A percentile compares a stretch with the other conserved stretches of the same genome.
Conservation (phyloP, 129 eudicot species). For the Arctium minus region DNA sequence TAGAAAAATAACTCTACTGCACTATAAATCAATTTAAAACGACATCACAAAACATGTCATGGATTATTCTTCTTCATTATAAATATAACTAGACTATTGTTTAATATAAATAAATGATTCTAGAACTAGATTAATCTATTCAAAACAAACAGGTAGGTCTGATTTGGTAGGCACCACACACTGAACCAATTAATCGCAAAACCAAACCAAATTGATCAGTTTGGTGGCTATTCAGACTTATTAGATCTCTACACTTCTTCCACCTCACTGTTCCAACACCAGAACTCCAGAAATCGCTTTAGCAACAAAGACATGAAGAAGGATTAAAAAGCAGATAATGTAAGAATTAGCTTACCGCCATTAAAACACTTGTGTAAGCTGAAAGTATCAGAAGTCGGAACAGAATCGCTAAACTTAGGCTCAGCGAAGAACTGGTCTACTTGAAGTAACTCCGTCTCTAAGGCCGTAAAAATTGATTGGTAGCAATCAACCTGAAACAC, state of each 20-base stretch:
- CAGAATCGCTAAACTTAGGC: slow-evolving; percentile 14
- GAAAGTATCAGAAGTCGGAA: slow-evolving; percentile 11
- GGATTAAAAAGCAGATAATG: too few relatives aligned
- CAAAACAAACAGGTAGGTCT: not conserved
- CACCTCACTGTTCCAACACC: too few relatives aligned
- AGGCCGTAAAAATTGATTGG: not conserved
- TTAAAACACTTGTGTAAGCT: not conserved
- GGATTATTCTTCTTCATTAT: too few relatives aligned
- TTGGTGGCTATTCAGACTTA: too few relatives aligned
- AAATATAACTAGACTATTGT: too few relatives aligned
- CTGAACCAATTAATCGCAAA: too few relatives aligned
- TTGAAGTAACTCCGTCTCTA: slow-evolving; percentile 20
- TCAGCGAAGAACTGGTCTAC: slow-evolving; percentile 28
- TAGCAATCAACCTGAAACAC: slow-evolving; percentile 8
- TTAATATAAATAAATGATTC: too few relatives aligned
- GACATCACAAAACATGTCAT: not conserved
- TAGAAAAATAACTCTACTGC: not conserved
- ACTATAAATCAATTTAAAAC: not conserved
- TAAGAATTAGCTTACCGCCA: not conserved
- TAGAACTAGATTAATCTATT: too few relatives aligned
- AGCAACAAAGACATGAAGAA: too few relatives aligned
- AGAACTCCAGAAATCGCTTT: too few relatives aligned
- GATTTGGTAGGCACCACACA: not conserved
- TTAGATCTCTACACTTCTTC: too few relatives aligned
- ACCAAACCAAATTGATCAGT: too few relatives aligned